A percentile compares a stretch with the other conserved stretches of the same genome.
These are phyloP conservation scores for Caloboletus firmus DNA, from an alignment of 1,284 basidiomycete species.

Conservation along the genomic window DNA sequence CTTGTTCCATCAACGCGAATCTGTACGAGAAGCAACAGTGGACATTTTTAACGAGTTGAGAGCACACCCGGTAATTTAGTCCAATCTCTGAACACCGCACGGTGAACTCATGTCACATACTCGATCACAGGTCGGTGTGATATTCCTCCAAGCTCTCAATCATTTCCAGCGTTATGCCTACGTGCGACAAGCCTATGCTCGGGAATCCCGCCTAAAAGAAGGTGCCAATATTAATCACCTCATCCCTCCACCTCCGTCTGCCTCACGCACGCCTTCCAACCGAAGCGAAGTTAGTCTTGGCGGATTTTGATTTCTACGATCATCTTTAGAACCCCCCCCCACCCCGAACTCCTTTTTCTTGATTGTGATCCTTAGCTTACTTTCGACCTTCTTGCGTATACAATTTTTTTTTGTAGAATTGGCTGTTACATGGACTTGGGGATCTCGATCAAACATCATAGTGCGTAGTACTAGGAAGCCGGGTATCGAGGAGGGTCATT, in stretches of 20 bases:
- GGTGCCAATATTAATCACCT: conserved; percentile 32
- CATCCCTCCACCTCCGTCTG: conserved; percentile 35
- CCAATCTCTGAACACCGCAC: background rate
- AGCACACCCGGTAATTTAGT: conserved; percentile 62
- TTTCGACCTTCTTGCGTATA: conserved; percentile 36
- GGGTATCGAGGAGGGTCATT: background rate
- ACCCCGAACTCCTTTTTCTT: background rate
- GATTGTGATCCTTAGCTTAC: conserved; percentile 20
- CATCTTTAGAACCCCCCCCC: background rate
- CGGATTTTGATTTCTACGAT: conserved; percentile 28
- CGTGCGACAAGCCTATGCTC: conserved; percentile 67
- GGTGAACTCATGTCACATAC: conserved; percentile 2
- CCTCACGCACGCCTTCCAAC: conserved; percentile 47
- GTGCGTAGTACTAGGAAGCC: background rate
- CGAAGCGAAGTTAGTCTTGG: conserved; percentile 49
- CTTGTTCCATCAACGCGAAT: conserved; percentile 81
- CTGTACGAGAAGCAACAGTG: conserved; percentile 75
- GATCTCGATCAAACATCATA: background rate
- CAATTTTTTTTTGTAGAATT: conserved; percentile 12
- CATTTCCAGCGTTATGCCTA: conserved; percentile 90
- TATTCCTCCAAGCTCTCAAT: conserved; percentile 84
- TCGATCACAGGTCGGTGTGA: conserved; percentile 69
- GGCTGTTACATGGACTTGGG: background rate
- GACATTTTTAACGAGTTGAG: conserved; percentile 83
- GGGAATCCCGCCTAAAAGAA: conserved; percentile 48